Percentiles rank a stretch among this genome's conserved stretches.
These are phyloP conservation scores for Solanum habrochaites DNA, from an alignment of 257 asterid genomes.

Conservation along the genomic window DNA sequence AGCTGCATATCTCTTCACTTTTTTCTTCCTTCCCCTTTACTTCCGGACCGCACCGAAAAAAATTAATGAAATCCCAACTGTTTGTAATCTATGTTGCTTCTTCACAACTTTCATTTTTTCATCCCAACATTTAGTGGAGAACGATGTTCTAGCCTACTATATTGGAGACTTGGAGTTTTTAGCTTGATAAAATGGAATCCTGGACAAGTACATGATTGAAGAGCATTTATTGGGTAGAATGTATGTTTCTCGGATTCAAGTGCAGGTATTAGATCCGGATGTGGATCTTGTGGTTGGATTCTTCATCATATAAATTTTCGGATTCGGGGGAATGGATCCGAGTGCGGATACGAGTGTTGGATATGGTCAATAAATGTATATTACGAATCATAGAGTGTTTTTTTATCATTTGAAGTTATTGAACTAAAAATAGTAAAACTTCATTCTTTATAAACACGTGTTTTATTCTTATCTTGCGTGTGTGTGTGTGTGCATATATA, in stretches of 20 bases:
- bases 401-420: not conserved
- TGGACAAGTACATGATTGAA: not conserved
- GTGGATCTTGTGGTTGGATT: not conserved
- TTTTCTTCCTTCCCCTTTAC: not conserved
- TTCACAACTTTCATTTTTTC: not conserved
- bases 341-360: too few relatives aligned
- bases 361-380: not conserved
- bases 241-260: not conserved
- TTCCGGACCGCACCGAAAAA: not conserved
- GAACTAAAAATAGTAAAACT: not conserved
- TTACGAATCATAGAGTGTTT: not conserved
- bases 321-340: too few relatives aligned
- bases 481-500: too few relatives aligned
- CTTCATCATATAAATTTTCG: not conserved
- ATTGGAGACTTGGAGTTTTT: not conserved
- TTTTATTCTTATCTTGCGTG: not conserved
- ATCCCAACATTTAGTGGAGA: not conserved
- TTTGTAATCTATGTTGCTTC: not conserved
- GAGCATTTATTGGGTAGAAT: not conserved
- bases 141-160: not conserved
- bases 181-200: not conserved
- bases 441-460: not conserved
- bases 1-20: not conserved
- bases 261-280: not conserved
- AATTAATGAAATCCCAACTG: not conserved